Base-by-base conservation (phyloP, 768 basidiomycete genomes). In the Kwoniella sp. region DNA sequence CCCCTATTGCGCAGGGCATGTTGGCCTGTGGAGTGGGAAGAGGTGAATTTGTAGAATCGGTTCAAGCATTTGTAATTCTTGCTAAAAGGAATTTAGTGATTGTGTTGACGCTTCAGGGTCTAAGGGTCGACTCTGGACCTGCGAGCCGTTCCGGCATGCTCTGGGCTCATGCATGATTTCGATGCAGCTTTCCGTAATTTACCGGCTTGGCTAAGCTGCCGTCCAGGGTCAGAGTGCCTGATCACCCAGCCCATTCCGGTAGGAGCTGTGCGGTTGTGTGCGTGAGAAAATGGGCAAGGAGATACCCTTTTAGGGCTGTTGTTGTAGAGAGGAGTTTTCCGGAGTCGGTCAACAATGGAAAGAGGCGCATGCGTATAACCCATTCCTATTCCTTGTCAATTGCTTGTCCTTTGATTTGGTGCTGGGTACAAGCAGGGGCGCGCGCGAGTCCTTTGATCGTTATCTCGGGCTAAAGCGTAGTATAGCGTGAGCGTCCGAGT, bases 401-500 rank as follows among this genome's bases (percentile, higher is more conserved):
- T 34, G 7, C 34, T 13, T 34, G 7, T 34, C 34, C 34, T 34
- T 34, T 34, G 34, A 34, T 34, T 34, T 5, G 7, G 7, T 34
- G 34, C 7, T 34, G 7, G 11, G 41, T 20, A 17, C 8, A n/a
- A n/a, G n/a, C n/a, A n/a, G n/a, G n/a, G n/a, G n/a, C n/a, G n/a
- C n/a, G n/a, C n/a, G n/a, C n/a, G n/a, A n/a, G n/a, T n/a, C n/a
- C n/a, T n/a, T n/a, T n/a, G n/a, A 45, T 45, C 41, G 8, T 45
- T 45, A 45, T 45, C 41, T 45, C 41, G 41, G 41, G 20, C 41
- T 45, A 17, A 45, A 45, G 41, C 41, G 41, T 45, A 45, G 15
- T 25, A 11, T 11, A 51, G 7, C 50, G 50, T 51, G 50, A 56
- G 31, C 55, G 55, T 41, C 55, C 34, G 55, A 30, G 34, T 56